A percentile compares a stretch with the other conserved stretches of the same genome.
Evolutionary conservation across 2,329 filamentous ascomycete species (phyloP).

Genomic region (Thelonectria discophora): DNA sequence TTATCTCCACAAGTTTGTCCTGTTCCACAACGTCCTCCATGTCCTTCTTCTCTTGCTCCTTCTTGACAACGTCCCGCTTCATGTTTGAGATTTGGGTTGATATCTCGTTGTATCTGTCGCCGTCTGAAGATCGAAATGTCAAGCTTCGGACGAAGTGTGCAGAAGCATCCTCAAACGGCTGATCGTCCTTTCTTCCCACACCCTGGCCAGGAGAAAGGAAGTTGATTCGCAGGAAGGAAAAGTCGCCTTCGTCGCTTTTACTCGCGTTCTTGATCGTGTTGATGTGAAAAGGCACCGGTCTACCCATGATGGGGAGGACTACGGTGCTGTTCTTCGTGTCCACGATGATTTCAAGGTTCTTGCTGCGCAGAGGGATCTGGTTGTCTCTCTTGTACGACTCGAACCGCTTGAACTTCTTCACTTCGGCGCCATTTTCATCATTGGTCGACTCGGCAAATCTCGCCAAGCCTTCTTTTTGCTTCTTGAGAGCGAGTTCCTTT

Average conservation of each 20-base stretch:
- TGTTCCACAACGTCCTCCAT: constrained; percentile 99
- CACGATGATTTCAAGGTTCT: constrained; percentile 88
- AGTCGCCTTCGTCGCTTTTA: constrained; percentile 95
- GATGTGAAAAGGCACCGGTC: constrained; percentile 97
- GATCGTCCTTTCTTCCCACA: constrained; percentile 95
- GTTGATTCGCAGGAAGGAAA: constrained; percentile 94
- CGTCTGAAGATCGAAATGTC: constrained; percentile 92
- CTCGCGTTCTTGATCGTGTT: constrained; percentile 98
- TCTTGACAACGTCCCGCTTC: constrained; percentile 90
- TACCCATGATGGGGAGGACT: constrained; percentile 95
- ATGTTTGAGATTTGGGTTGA: constrained; percentile 93
- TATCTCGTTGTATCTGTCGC: constrained; percentile 88
- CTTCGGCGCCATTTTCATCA: constrained; percentile 86
- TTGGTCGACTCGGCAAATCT: constrained; percentile 87
- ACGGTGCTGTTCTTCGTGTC: constrained; percentile 91
- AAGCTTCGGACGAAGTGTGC: constrained; percentile 96
- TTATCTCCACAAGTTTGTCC: constrained; percentile 93
- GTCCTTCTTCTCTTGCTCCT: constrained; percentile 98
- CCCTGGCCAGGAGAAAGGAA: constrained; percentile 97
- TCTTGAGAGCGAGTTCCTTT: constrained; percentile 85
- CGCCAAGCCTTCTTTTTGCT: constrained; percentile 86
- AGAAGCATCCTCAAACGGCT: constrained; percentile 94
- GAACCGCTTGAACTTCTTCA: constrained; percentile 99
- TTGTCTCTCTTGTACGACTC: constrained; percentile 99
- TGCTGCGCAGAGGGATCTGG: constrained; percentile 83